A percentile compares a stretch with the other conserved stretches of the same genome.
Conservation (phyloP, 1,284 basidiomycete species). For the Cryptococcus sp. region DNA sequence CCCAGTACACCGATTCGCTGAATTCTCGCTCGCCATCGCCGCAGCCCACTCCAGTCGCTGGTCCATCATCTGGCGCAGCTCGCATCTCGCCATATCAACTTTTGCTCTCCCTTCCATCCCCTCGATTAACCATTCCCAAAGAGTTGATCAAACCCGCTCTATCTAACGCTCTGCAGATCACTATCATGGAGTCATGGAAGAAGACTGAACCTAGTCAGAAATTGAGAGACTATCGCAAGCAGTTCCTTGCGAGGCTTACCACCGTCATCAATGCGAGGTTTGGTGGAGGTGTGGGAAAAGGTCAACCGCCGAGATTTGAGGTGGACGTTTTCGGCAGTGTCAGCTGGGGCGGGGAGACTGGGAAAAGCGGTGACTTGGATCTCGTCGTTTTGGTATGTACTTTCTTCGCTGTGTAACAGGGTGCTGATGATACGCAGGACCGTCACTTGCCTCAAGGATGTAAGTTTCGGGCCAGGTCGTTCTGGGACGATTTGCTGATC, state of each 20-base stretch:
- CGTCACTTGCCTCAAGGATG: slow-evolving; percentile 39
- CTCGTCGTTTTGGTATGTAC: slow-evolving; percentile 43
- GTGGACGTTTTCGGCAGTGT: slow-evolving; percentile 54
- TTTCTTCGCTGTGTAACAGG: not conserved
- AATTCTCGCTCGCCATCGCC: not conserved
- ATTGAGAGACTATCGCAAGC: slow-evolving; percentile 12
- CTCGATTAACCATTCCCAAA: slow-evolving; percentile 17
- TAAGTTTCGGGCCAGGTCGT: slow-evolving; percentile 16
- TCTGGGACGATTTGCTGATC: not conserved
- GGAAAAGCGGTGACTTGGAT: slow-evolving; percentile 47
- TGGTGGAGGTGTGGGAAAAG: slow-evolving; percentile 9
- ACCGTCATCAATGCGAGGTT: slow-evolving; percentile 19
- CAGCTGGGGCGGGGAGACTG: slow-evolving; percentile 51
- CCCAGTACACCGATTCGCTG: not conserved
- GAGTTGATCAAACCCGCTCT: slow-evolving; percentile 7
- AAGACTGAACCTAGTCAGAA: slow-evolving; percentile 24
- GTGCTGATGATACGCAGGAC: slow-evolving; percentile 30
- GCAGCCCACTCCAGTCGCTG: not conserved
- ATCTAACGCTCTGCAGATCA: slow-evolving; percentile 23
- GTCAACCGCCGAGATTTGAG: slow-evolving; percentile 26
- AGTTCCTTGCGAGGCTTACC: slow-evolving; percentile 23
- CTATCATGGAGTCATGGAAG: slow-evolving; percentile 28
- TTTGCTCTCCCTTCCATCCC: slow-evolving; percentile 21
- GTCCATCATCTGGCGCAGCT: not conserved
- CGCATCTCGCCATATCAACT: slow-evolving; percentile 27